Base-by-base conservation (phyloP, 1,284 basidiomycete genomes). In the Irpex lacteus region DNA sequence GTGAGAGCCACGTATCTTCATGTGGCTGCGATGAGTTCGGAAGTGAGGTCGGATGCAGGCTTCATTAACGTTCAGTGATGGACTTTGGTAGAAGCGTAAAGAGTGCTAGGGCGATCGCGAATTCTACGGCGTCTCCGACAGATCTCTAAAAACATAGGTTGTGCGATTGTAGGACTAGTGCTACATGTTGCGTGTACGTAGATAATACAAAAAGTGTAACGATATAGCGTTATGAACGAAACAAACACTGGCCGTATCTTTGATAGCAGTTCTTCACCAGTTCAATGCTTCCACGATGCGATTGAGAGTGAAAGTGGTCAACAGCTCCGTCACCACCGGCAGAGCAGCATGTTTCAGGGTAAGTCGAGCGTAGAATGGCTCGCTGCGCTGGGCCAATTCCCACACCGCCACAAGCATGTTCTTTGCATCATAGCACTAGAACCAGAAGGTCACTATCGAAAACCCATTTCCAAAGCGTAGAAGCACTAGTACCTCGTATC, bases 281-380 rank as follows among this genome's bases (percentile, higher is more conserved):
- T 78, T 78, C 49, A 88, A 71, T 26, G 77, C 75, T 63, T 80
- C 76, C 47, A 86, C 82, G 80, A 91, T 89, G 52, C 87, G 84
- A 71, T 89, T 89, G 60, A 91, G 78, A 54, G 82, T 80, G 64
- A 91, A 81, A 4, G 87, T 88, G 9, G 89, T 88, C 67, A 91
- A 72, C 67, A 91, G 83, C 74, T 91, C 89, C n/a, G 89, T 91
- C 64, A 89, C 80, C 62, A 89, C 73, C 34, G 81, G 73, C 58
- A 91, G 78, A 50, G 82, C 87, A 37, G 81, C 73, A 6, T 81
- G 78, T 65, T 78, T 82, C 70, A 91, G 77, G 18, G 82, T 86
- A 60, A 91, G 76, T 49, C 80, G 80, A 2, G 88, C 89, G 65
- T 82, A 78, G 71, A 82, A 84, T n/a, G 84, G 78, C 63, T 85